Percentiles rank a stretch among this genome's conserved stretches.
These are phyloP conservation scores for Cerrena zonata DNA, from an alignment of 1,284 basidiomycete species.

Conservation along the genomic window DNA sequence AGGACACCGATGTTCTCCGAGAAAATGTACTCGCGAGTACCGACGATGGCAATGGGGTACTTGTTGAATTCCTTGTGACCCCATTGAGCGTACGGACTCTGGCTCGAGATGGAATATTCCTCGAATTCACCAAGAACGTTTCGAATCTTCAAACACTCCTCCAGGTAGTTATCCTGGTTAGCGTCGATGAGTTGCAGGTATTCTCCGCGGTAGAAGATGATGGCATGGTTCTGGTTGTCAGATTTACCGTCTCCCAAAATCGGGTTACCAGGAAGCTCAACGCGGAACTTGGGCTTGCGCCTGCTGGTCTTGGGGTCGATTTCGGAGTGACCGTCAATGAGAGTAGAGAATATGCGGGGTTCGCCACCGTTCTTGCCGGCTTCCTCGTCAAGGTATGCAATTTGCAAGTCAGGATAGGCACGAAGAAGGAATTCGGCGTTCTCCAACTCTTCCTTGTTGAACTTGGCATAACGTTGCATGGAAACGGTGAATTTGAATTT, in stretches of 20 bases:
- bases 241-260: conserved; percentile 99
- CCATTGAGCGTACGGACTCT: conserved; percentile 93
- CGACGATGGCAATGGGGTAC: conserved; percentile 93
- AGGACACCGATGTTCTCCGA: conserved; percentile 99
- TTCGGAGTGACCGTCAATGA: conserved; percentile 98
- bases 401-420: conserved; percentile 97
- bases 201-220: conserved; percentile 98
- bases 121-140: conserved; percentile 98
- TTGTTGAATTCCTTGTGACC: conserved; percentile 88
- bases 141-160: conserved; percentile 98
- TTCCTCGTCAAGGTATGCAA: conserved; percentile 97
- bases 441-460: conserved; percentile 99
- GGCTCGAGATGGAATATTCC: conserved; percentile 84
- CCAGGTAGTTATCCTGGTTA: conserved; percentile 99
- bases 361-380: conserved; percentile 84
- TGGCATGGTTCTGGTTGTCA: conserved; percentile 99
- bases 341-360: conserved; percentile 84
- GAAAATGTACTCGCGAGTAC: conserved; percentile 99
- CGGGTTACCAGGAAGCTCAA: conserved; percentile 98
- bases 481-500: conserved; percentile 99
- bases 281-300: conserved; percentile 93
- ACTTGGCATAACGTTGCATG: conserved; percentile 99
- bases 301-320: conserved; percentile 84
- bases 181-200: conserved; percentile 99
- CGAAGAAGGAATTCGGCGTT: conserved; percentile 97